Base-by-base conservation (phyloP, 2,329 filamentous ascomycete genomes). In the Beauveria sp. region DNA sequence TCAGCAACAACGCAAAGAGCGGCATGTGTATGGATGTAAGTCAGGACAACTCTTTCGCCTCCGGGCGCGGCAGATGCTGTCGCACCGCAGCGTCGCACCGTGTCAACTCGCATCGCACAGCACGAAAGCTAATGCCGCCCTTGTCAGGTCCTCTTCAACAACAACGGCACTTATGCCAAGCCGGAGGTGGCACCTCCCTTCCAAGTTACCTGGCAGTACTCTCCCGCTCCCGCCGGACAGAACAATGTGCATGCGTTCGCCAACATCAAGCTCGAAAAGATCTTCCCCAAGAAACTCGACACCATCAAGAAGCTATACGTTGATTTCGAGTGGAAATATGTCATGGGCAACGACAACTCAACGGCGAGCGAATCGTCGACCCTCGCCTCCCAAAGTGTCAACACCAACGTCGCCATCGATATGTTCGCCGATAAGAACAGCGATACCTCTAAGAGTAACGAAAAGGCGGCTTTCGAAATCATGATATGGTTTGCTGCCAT, bases 341-440 rank as follows among this genome's bases (percentile, higher is more conserved):
- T 74, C n/a, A 50, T 76, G 8, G 79, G 81, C 63, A 77, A 82
- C 65, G 65, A 69, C 40, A 63, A 63, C 58, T 62, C 64, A 14
- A 72, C 74, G 0, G 70, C 69, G 5, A 67, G 71, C 1, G 69
- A 69, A 12, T 77, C 77, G 2, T 72, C 76, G 62, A 63, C 70
- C 3, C 42, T 69, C 0, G 67, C 69, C 0, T 69, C 83, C 14
- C 12, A 69, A 71, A 64, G 68, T 0, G 70, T 83, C 63, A 81
- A 82, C 66, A 72, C 80, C 69, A 85, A 85, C 73, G 81, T 85
- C 40, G 82, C 81, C 42, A 73, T 85, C 64, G 83, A 85, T 72
- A 82, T 85, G 77, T 85, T 84, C 70, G 70, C 84, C 60, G 82
- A 83, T 65, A 68, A 66, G 28, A 75, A 82, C 67, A 68, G 75